Percentiles rank a stretch among this genome's conserved stretches.
Evolutionary conservation across 1,139 yeast genomes (phyloP).

Genomic region (Zygosaccharomyces sapae): DNA sequence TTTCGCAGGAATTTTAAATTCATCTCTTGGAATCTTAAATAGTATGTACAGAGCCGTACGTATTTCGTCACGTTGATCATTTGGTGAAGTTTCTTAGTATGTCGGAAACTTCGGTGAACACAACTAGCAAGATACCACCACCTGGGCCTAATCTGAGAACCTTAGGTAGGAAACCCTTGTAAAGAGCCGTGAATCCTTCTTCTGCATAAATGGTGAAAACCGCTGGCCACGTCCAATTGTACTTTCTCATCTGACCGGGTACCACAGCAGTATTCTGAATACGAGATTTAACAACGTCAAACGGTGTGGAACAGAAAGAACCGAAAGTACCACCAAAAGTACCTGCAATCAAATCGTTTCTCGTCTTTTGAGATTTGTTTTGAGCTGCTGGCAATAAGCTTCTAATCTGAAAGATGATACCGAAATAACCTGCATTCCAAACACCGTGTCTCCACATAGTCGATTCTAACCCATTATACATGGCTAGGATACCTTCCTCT

Average conservation of each 20-base stretch:
- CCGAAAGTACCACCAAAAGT: constrained; percentile 96
- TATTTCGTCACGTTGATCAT: neutral
- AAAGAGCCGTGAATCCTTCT: constrained; percentile 87
- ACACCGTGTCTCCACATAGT: constrained; percentile 94
- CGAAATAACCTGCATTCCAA: constrained; percentile 99
- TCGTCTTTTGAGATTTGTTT: constrained; percentile 63
- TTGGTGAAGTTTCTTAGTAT: constrained; percentile 58
- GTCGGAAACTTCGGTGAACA: constrained; percentile 91
- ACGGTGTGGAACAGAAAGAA: constrained; percentile 89
- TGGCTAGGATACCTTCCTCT: constrained; percentile 73
- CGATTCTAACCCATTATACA: constrained; percentile 94
- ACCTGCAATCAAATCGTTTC: constrained; percentile 87
- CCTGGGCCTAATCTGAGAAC: constrained; percentile 98
- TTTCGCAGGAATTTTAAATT: constrained; percentile 7
- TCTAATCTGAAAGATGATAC: constrained; percentile 86
- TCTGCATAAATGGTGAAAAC: constrained; percentile 72
- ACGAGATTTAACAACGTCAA: constrained; percentile 96
- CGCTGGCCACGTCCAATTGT: constrained; percentile 89
- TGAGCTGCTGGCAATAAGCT: constrained; percentile 73
- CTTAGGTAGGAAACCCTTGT: constrained; percentile 95
- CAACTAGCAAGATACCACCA: constrained; percentile 95
- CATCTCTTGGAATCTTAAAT: neutral
- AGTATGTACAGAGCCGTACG: neutral
- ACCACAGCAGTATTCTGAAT: constrained; percentile 80
- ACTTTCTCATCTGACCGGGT: constrained; percentile 63